Conservation (phyloP, 169 alveolate genomes). For the Theileria equi region DNA sequence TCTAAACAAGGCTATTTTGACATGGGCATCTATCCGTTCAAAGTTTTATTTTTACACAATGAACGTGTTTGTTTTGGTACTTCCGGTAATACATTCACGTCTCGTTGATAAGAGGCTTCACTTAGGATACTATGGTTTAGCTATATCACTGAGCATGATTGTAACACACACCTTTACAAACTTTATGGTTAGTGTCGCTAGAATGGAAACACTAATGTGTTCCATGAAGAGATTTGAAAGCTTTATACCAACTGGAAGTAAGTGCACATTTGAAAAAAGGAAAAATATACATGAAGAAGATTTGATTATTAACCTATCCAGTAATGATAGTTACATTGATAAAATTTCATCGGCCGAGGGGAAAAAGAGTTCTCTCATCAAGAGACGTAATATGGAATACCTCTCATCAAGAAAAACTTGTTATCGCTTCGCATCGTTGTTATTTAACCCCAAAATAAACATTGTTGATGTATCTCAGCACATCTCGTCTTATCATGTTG, state of each 20-base stretch:
- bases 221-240: slow-evolving; percentile 14
- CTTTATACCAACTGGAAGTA: slow-evolving; percentile 4
- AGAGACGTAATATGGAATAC: no score
- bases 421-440: no score
- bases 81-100: not conserved
- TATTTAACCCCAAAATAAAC: slow-evolving; percentile 1
- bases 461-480: slow-evolving; percentile 9
- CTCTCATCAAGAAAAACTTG: no score
- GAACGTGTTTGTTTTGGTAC: slow-evolving; percentile 3
- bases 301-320: not conserved
- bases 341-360: no score
- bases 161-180: slow-evolving; percentile 1
- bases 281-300: not conserved
- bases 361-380: no score
- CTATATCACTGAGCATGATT: slow-evolving; percentile 2
- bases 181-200: not conserved
- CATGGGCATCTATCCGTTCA: slow-evolving; percentile 37
- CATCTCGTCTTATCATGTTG: not conserved
- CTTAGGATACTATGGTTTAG: slow-evolving; percentile 5
- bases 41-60: not conserved
- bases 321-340: no score
- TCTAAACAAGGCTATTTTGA: slow-evolving; percentile 7
- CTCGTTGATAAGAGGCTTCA: not conserved
- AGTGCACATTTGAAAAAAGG: slow-evolving; percentile 7
- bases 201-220: not conserved